A percentile compares a stretch with the other conserved stretches of the same genome.
phyloP scores from a whole-genome alignment of 2,329 filamentous ascomycete genomes.

The Clonostachys byssicola region DNA sequence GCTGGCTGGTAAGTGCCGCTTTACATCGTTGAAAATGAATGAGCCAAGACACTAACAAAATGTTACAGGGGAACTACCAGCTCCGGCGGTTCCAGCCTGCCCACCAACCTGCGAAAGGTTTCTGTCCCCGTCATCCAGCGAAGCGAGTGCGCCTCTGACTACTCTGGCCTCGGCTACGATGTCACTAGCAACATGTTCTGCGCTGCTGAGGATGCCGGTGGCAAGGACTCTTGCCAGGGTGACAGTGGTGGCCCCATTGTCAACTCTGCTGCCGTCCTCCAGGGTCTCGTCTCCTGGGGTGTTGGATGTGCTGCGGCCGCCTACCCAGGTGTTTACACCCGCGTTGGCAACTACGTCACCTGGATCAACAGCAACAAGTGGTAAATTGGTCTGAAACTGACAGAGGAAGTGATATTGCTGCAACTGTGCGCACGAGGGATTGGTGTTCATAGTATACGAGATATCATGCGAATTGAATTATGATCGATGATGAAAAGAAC shows the following conservation, averaged over 20 bases:
- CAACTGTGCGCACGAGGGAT: too few species aligned
- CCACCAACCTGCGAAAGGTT: conserved; percentile 19
- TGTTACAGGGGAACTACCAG: not conserved
- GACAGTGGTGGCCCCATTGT: conserved; percentile 22
- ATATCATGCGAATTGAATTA: too few species aligned
- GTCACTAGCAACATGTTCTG: conserved; percentile 23
- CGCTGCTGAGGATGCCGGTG: conserved; percentile 15
- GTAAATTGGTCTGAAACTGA: too few species aligned
- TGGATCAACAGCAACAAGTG: conserved; percentile 5
- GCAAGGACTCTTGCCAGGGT: conserved; percentile 22
- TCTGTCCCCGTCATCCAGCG: conserved; percentile 19
- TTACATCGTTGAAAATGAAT: too few species aligned
- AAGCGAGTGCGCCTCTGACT: conserved; percentile 13
- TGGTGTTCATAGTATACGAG: too few species aligned
- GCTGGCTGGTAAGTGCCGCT: conserved; percentile 2
- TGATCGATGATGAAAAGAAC: too few species aligned
- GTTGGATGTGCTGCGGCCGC: conserved; percentile 16
- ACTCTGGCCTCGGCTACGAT: conserved; percentile 5
- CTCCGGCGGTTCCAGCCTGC: conserved; percentile 7
- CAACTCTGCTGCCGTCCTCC: conserved; percentile 8
- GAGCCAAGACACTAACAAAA: too few species aligned
- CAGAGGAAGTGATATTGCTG: too few species aligned
- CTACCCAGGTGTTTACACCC: conserved; percentile 18
- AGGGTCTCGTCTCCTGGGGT: conserved; percentile 24
- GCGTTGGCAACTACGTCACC: conserved; percentile 13